These are phyloP conservation scores for Botrytis hyacinthi DNA, from an alignment of 2,329 filamentous ascomycete genomes.

Conservation along the genomic window DNA sequence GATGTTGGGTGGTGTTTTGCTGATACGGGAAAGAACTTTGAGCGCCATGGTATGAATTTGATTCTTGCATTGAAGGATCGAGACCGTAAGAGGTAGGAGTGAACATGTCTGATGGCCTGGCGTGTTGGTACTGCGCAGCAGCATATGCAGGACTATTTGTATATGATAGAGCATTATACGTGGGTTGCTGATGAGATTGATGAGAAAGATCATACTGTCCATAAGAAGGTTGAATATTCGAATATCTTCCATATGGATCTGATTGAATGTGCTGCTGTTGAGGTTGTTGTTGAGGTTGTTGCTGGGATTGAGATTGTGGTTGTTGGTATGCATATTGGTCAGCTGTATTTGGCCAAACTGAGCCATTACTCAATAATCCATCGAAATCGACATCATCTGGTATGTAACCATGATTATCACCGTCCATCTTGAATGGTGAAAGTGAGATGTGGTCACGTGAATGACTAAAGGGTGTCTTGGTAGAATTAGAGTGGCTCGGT, in stretches of 20 bases:
- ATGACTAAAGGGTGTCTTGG: background rate
- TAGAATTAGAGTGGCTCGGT: background rate
- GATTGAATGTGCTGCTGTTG: conserved; percentile 18
- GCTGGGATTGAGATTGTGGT: conserved; percentile 16
- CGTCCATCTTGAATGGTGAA: conserved; percentile 32
- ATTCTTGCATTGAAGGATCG: conserved; percentile 33
- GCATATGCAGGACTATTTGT: conserved; percentile 34
- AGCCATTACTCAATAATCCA: conserved; percentile 32
- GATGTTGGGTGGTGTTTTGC: conserved; percentile 23
- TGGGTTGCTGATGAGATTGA: conserved; percentile 31
- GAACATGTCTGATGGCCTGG: conserved; percentile 32
- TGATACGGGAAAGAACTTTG: conserved; percentile 34
- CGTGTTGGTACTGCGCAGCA: conserved; percentile 32
- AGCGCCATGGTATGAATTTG: conserved; percentile 29
- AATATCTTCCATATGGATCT: conserved; percentile 32
- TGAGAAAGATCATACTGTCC: conserved; percentile 31
- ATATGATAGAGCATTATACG: conserved; percentile 30
- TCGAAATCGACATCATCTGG: conserved; percentile 34
- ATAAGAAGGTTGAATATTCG: conserved; percentile 27
- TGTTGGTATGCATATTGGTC: conserved; percentile 33
- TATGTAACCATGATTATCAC: conserved; percentile 33
- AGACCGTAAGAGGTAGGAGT: conserved; percentile 29
- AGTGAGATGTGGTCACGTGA: conserved; percentile 7
- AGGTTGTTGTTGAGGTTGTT: background rate
- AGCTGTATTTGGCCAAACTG: conserved; percentile 27